These are phyloP conservation scores for Plenodomus tracheiphilus DNA, from an alignment of 2,329 filamentous ascomycete species.

Conservation along the genomic window DNA sequence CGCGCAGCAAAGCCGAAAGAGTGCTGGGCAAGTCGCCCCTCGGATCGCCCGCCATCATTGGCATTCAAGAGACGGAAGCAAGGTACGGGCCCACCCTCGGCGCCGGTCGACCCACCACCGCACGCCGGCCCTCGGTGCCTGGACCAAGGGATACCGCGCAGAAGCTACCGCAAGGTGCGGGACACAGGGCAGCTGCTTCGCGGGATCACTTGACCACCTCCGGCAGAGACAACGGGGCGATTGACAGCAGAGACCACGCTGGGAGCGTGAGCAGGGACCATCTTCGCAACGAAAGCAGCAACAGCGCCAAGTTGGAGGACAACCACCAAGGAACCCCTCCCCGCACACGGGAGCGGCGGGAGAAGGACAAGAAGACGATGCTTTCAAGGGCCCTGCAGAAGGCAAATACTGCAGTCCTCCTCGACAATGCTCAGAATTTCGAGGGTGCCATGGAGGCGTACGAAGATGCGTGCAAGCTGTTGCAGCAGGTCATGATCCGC, in stretches of 20 bases:
- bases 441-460: conserved; percentile 91
- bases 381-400: conserved; percentile 93
- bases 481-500: conserved; percentile 84
- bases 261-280: conserved; percentile 25
- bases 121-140: conserved; percentile 23
- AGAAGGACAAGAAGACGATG: conserved; percentile 80
- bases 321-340: conserved; percentile 36
- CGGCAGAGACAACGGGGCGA: conserved; percentile 23
- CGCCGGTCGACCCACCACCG: conserved; percentile 25
- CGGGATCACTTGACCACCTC: conserved; percentile 18
- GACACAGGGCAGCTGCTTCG: conserved; percentile 19
- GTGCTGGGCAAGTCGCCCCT: conserved; percentile 39
- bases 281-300: conserved; percentile 36
- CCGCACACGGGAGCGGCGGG: conserved; percentile 48
- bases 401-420: conserved; percentile 90
- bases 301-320: conserved; percentile 40
- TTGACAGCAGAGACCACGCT: conserved; percentile 30
- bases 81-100: conserved; percentile 27
- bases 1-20: conserved; percentile 34
- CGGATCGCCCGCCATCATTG: conserved; percentile 40
- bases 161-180: conserved; percentile 25
- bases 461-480: conserved; percentile 81
- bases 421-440: conserved; percentile 95
- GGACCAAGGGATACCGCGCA: conserved; percentile 25
- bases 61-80: conserved; percentile 34